Conservation (phyloP, 306 rosid species). For the Vigna hirtella region DNA sequence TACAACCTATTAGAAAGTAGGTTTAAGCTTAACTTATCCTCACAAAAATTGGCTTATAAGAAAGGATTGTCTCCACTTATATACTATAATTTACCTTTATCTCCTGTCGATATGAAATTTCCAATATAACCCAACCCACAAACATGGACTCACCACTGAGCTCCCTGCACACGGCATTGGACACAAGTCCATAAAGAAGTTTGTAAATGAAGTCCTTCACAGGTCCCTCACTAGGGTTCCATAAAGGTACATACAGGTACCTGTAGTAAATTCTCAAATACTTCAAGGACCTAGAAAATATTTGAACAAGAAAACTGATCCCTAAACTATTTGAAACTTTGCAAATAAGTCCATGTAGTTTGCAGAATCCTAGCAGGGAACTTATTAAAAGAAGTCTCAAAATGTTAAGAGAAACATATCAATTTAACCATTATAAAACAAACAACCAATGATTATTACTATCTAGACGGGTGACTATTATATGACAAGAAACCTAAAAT, state of each 20-base stretch:
- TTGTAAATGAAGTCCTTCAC: too few relatives aligned
- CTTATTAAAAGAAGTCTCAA: not conserved
- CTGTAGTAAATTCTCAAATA: not conserved
- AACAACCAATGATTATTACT: conserved; percentile 13
- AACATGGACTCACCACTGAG: too few relatives aligned
- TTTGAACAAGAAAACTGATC: not conserved
- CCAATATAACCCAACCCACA: too few relatives aligned
- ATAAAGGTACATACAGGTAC: not conserved
- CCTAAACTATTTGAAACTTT: not conserved
- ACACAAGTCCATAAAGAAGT: too few relatives aligned
- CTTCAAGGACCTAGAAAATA: not conserved
- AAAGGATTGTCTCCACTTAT: too few relatives aligned
- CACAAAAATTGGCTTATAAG: too few relatives aligned
- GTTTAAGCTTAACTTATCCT: too few relatives aligned
- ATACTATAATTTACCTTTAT: too few relatives aligned
- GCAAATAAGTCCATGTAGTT: not conserved
- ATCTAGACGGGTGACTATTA: conserved; percentile 5
- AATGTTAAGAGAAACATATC: not conserved
- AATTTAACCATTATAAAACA: not conserved
- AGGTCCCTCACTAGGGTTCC: not conserved
- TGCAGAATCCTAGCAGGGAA: not conserved
- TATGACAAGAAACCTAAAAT: conserved; percentile 28
- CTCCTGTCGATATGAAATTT: too few relatives aligned
- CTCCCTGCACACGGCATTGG: too few relatives aligned
- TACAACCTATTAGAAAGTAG: too few relatives aligned